A percentile compares a stretch with the other conserved stretches of the same genome.
These are phyloP conservation scores for Candida michaelii DNA, from an alignment of 805 yeast genomes.

Conservation along the genomic window DNA sequence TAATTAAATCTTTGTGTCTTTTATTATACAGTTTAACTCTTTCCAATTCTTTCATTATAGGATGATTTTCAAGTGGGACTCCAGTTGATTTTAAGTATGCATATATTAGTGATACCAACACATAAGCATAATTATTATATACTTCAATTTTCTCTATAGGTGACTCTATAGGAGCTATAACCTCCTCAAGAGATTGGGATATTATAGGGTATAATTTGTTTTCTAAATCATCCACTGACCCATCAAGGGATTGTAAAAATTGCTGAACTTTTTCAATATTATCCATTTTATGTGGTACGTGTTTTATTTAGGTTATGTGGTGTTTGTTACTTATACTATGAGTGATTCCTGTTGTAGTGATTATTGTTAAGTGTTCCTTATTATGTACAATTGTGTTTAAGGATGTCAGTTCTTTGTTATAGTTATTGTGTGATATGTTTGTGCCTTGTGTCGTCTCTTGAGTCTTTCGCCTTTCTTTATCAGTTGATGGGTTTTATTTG, in stretches of 20 bases:
- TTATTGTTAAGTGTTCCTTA: no score
- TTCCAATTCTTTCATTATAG: slow-evolving; percentile 64
- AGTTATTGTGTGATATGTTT: no score
- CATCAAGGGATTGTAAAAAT: slow-evolving; percentile 38
- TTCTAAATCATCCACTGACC: slow-evolving; percentile 35
- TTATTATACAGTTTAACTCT: slow-evolving; percentile 70
- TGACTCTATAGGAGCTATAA: slow-evolving; percentile 22
- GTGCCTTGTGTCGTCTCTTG: no score
- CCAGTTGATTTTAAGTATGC: slow-evolving; percentile 62
- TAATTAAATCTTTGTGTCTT: slow-evolving; percentile 45
- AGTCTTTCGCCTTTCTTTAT: no score
- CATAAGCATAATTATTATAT: slow-evolving; percentile 48
- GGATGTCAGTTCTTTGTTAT: neutral
- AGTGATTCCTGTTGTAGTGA: no score
- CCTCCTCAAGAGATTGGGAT: slow-evolving; percentile 41
- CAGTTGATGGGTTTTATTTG: no score
- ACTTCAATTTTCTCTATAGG: slow-evolving; percentile 29
- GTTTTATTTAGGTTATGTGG: neutral
- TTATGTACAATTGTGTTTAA: neutral
- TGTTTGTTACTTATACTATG: neutral
- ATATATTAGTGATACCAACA: slow-evolving; percentile 55
- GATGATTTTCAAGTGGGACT: slow-evolving; percentile 54
- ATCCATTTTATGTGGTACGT: slow-evolving; percentile 38
- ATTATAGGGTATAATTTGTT: slow-evolving; percentile 36
- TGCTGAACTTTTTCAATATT: slow-evolving; percentile 41